Evolutionary conservation across 2,329 filamentous ascomycete species (phyloP).

Genomic region (Trichoderma cornu-damae): DNA sequence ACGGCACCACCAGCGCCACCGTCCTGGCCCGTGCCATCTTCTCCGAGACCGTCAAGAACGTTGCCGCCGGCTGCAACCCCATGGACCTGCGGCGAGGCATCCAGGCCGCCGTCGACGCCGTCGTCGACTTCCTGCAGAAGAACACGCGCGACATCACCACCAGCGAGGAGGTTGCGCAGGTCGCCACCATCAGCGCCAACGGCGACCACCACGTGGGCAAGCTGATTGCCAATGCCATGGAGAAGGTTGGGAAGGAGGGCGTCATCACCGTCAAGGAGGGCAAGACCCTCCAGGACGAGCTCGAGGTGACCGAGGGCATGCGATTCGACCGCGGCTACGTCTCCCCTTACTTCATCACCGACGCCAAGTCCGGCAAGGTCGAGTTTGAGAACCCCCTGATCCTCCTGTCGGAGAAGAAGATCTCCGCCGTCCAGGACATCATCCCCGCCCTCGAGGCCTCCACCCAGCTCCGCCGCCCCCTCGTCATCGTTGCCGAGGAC

Average conservation of each 20-base stretch:
- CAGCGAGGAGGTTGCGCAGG: constrained; percentile 93
- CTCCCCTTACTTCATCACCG: constrained; percentile 99
- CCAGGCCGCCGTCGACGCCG: constrained; percentile 90
- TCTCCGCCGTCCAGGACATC: constrained; percentile 97
- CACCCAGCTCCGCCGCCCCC: constrained; percentile 87
- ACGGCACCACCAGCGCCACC: constrained; percentile 96
- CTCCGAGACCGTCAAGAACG: constrained; percentile 99
- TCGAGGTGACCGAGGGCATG: constrained; percentile 99
- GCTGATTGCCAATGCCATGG: constrained; percentile 97
- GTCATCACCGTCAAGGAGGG: constrained; percentile 99
- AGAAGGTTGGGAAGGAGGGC: constrained; percentile 99
- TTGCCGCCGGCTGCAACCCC: constrained; percentile 97
- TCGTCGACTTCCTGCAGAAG: constrained; percentile 87
- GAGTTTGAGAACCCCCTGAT: constrained; percentile 99
- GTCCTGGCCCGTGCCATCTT: constrained; percentile 97
- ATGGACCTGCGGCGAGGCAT: constrained; percentile 98
- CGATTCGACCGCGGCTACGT: constrained; percentile 98
- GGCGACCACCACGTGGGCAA: constrained; percentile 92
- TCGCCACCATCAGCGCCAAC: constrained; percentile 97
- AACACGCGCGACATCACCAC: constrained; percentile 99
- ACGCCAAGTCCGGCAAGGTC: constrained; percentile 96
- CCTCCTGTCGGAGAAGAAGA: constrained; percentile 99
- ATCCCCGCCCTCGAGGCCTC: constrained; percentile 96
- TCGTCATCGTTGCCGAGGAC: constrained; percentile 98
- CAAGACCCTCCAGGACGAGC: constrained; percentile 96